These are phyloP conservation scores for maize (Zea mays) DNA, from an alignment of 176 grass and related monocot genomes.

Conservation along the genomic window DNA sequence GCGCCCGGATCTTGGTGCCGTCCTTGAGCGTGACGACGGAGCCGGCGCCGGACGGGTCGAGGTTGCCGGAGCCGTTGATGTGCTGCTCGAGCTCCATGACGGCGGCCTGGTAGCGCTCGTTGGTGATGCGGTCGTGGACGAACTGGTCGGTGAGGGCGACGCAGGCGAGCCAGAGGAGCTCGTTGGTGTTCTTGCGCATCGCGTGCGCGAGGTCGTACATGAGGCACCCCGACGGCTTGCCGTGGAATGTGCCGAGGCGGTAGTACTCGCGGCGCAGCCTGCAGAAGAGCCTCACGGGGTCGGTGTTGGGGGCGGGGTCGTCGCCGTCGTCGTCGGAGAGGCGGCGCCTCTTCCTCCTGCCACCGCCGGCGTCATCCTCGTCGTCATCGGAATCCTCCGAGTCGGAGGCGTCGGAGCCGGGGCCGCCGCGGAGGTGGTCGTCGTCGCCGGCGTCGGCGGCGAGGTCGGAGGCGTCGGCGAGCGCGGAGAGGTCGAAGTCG, in stretches of 20 bases:
- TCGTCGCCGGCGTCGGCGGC: constrained; percentile 42
- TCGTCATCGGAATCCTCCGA: constrained; percentile 43
- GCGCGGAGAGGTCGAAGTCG: constrained; percentile 70
- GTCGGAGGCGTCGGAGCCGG: constrained; percentile 39
- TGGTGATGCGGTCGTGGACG: constrained; percentile 87
- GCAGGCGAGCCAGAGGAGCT: constrained; percentile 85
- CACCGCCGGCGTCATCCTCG: not conserved
- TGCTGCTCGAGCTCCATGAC: constrained; percentile 96
- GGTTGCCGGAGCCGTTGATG: constrained; percentile 74
- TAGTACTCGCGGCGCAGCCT: constrained; percentile 78
- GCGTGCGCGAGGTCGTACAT: constrained; percentile 83
- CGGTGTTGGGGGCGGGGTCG: constrained; percentile 15
- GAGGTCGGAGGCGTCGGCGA: constrained; percentile 77
- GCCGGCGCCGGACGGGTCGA: constrained; percentile 45
- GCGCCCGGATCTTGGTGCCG: constrained; percentile 77
- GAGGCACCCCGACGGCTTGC: constrained; percentile 84
- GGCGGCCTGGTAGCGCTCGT: constrained; percentile 76
- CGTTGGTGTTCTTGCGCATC: constrained; percentile 76
- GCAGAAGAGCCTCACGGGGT: constrained; percentile 62
- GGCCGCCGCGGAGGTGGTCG: constrained; percentile 21
- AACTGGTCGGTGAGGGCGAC: constrained; percentile 88
- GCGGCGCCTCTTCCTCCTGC: constrained; percentile 49
- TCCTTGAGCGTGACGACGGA: constrained; percentile 77
- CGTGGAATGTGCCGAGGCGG: constrained; percentile 80
- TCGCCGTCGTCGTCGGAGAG: constrained; percentile 33